Evolutionary conservation across 2,329 filamentous ascomycete species (phyloP).

Genomic region (Diplodia intermedia): DNA sequence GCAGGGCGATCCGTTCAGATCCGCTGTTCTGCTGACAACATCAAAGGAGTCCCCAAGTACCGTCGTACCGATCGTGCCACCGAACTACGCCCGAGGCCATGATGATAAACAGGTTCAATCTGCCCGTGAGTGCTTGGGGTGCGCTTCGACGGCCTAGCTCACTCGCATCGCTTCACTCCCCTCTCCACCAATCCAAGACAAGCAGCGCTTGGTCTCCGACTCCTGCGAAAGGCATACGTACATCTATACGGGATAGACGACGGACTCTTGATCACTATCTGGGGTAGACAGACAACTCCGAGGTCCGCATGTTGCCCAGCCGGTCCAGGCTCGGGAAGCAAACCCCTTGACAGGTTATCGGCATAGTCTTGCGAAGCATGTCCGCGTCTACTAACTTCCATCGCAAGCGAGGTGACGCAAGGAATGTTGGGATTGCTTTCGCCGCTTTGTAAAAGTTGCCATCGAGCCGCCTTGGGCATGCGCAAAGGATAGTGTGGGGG

Average conservation of each 20-base stretch:
- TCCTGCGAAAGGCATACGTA: background rate
- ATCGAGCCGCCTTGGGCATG: background rate
- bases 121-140: background rate
- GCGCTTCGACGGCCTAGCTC: background rate
- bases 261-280: background rate
- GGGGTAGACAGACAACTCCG: background rate
- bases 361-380: background rate
- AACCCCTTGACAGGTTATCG: too few relatives aligned
- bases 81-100: background rate
- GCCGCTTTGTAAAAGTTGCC: background rate
- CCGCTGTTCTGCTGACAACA: background rate
- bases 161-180: background rate
- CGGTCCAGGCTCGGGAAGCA: too few relatives aligned
- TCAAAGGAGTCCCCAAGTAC: background rate
- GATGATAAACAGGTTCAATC: background rate
- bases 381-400: background rate
- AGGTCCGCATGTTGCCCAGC: background rate
- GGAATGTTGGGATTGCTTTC: background rate
- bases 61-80: background rate
- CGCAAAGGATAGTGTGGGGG: background rate
- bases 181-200: background rate
- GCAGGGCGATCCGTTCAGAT: background rate
- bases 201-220: background rate
- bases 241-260: background rate
- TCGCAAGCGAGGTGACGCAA: background rate